Evolutionary conservation across 106 monocot genomes (phyloP).

Genomic region (Vanilla planifolia): DNA sequence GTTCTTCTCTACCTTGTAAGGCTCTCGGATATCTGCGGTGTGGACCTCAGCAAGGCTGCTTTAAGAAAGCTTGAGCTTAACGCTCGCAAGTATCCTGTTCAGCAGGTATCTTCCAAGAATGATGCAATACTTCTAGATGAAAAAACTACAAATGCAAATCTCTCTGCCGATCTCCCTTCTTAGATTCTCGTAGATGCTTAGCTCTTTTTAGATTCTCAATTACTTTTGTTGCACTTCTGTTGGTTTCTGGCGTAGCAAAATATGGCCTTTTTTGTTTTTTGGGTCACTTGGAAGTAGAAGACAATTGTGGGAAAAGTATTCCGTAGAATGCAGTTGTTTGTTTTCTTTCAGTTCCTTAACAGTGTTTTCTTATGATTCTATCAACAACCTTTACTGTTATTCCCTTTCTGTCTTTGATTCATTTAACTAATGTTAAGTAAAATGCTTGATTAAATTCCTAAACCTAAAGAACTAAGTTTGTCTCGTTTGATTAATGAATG

Average conservation of each 20-base stretch:
- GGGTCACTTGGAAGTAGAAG: background rate
- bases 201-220: background rate
- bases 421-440: too few relatives aligned
- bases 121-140: background rate
- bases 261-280: background rate
- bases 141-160: background rate
- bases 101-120: slow-evolving; percentile 47
- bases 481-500: too few relatives aligned
- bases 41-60: slow-evolving; percentile 69
- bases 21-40: slow-evolving; percentile 78
- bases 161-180: background rate
- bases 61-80: slow-evolving; percentile 75
- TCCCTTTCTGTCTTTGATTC: too few relatives aligned
- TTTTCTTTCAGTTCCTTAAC: slow-evolving; percentile 2
- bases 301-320: background rate
- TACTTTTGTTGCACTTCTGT: background rate
- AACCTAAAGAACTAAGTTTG: too few relatives aligned
- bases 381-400: too few relatives aligned
- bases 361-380: too few relatives aligned
- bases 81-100: slow-evolving; percentile 64
- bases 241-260: background rate
- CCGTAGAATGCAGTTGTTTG: background rate
- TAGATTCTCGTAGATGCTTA: background rate
- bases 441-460: too few relatives aligned
- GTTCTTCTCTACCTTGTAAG: slow-evolving; percentile 83